Evolutionary conservation across 371 early-diverging fungal genomes (phyloP).

Genomic region (Rhizopus stolonifer): DNA sequence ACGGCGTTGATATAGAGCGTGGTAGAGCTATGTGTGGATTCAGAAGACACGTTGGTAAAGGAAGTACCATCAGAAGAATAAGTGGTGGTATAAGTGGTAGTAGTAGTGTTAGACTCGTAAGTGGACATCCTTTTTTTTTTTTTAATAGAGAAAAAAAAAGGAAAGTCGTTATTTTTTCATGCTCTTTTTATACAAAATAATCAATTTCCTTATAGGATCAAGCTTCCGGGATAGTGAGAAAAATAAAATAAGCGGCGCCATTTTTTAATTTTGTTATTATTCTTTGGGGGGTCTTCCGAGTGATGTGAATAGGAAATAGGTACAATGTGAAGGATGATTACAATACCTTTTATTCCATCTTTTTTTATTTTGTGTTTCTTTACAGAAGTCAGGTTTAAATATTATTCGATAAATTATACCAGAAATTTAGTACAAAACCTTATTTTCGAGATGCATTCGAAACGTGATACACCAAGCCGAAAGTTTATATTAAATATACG

Average conservation of each 20-base stretch:
- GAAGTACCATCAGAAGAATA: not conserved
- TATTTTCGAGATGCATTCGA: too few relatives aligned
- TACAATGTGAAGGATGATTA: too few relatives aligned
- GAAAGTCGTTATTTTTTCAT: not conserved
- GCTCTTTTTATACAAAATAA: not conserved
- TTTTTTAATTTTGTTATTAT: too few relatives aligned
- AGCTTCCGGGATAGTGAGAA: not conserved
- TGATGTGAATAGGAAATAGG: too few relatives aligned
- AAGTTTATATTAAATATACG: too few relatives aligned
- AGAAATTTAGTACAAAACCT: not conserved
- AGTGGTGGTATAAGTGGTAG: not conserved
- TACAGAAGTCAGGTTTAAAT: not conserved
- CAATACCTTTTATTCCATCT: too few relatives aligned
- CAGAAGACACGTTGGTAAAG: slow-evolving; percentile 12
- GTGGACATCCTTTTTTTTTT: not conserved
- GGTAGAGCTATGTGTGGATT: slow-evolving; percentile 12
- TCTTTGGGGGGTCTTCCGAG: too few relatives aligned
- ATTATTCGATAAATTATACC: not conserved
- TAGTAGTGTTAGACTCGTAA: not conserved
- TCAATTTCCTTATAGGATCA: not conserved
- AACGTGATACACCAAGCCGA: too few relatives aligned
- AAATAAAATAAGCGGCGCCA: not conserved
- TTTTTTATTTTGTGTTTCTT: not conserved
- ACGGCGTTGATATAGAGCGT: slow-evolving; percentile 41
- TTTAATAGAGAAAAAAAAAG: too few relatives aligned